These are phyloP conservation scores for Candida tammaniensis DNA, from an alignment of 805 yeast genomes.

Conservation along the genomic window DNA sequence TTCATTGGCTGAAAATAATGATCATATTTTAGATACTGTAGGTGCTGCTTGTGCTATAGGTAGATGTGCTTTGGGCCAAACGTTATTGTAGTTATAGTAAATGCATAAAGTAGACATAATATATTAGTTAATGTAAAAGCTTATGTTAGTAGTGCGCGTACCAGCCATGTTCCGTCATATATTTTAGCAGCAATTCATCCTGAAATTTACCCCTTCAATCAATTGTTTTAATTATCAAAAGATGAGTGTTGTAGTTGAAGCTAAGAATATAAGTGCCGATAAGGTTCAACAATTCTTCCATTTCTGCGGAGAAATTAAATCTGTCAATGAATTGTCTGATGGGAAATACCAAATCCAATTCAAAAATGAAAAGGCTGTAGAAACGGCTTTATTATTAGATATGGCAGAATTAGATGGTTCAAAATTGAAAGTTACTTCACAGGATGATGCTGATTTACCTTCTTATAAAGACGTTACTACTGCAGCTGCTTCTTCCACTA, in stretches of 20 bases:
- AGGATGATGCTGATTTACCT: conserved; percentile 13
- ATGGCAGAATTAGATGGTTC: conserved; percentile 71
- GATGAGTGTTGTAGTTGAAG: conserved; percentile 24
- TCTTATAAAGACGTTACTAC: conserved; percentile 10
- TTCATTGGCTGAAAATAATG: conserved; percentile 71
- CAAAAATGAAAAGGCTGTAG: conserved; percentile 56
- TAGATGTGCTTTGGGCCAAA: conserved; percentile 93
- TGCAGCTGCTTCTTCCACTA: conserved; percentile 6
- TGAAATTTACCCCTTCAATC: too few relatives aligned
- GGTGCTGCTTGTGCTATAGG: conserved; percentile 88
- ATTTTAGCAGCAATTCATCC: conserved; percentile 8
- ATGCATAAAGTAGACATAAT: neutral
- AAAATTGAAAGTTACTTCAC: conserved; percentile 44
- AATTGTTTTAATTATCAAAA: neutral
- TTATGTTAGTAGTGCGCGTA: too few relatives aligned
- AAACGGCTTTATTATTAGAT: conserved; percentile 66
- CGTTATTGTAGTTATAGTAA: conserved; percentile 43
- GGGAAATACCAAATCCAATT: conserved; percentile 51
- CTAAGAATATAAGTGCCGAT: conserved; percentile 54
- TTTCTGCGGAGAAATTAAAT: conserved; percentile 60
- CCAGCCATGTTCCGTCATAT: conserved; percentile 10
- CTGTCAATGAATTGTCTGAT: conserved; percentile 28
- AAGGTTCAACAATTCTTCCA: conserved; percentile 66
- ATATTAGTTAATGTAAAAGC: neutral
- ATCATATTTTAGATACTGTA: conserved; percentile 78